Evolutionary conservation across 495 filamentous ascomycete species (phyloP).

Genomic region (Aspergillus homomorphus): DNA sequence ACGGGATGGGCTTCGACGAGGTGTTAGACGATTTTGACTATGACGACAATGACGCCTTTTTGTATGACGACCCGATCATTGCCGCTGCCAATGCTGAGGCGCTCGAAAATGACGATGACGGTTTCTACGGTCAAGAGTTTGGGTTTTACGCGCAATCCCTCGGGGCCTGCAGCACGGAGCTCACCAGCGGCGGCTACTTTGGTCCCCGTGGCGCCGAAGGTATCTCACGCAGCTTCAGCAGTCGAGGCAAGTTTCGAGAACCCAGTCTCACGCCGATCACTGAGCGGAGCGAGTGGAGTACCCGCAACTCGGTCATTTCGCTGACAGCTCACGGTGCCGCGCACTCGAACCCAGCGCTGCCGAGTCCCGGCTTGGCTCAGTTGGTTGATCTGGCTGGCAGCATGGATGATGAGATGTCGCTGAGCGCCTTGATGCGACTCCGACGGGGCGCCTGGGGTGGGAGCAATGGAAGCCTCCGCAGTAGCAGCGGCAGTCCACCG

Average conservation of each 20-base stretch:
- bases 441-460: constrained; percentile 76
- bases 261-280: constrained; percentile 96
- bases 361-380: constrained; percentile 66
- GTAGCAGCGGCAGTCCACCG: constrained; percentile 59
- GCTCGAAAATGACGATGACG: constrained; percentile 85
- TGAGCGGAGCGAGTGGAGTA: constrained; percentile 92
- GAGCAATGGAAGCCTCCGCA: constrained; percentile 68
- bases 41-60: constrained; percentile 58
- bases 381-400: constrained; percentile 61
- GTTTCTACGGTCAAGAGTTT: constrained; percentile 94
- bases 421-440: constrained; percentile 68
- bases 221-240: constrained; percentile 65
- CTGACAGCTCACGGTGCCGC: constrained; percentile 55
- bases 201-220: constrained; percentile 62
- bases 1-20: constrained; percentile 38
- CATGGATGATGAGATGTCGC: constrained; percentile 66
- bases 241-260: constrained; percentile 69
- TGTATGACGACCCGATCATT: constrained; percentile 84
- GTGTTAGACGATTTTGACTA: constrained; percentile 54
- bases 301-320: constrained; percentile 83
- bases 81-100: constrained; percentile 93
- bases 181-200: constrained; percentile 87
- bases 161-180: constrained; percentile 44
- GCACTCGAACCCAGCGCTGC: constrained; percentile 40
- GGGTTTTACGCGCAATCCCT: constrained; percentile 86